Evolutionary conservation across 106 monocot genomes (phyloP).

Genomic region (Acanthochlamys bracteata): DNA sequence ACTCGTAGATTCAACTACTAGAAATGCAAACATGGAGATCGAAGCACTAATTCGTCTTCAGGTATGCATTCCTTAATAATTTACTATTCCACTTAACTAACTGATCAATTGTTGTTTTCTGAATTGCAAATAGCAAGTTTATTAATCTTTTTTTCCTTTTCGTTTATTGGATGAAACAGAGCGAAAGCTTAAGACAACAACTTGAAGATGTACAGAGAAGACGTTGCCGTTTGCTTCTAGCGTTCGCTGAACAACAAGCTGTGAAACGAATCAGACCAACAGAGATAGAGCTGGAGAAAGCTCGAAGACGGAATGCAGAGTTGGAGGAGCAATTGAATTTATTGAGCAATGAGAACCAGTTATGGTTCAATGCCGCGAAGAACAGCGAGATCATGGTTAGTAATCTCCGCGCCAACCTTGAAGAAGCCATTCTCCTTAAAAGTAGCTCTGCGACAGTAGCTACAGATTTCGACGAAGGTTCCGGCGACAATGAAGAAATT

Average conservation of each 20-base stretch:
- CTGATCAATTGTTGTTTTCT: too few species aligned
- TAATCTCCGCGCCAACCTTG: slow-evolving; percentile 32
- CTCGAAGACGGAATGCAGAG: slow-evolving; percentile 22
- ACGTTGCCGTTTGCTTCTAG: neutral
- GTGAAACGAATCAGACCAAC: slow-evolving; percentile 3
- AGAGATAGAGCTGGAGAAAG: slow-evolving; percentile 33
- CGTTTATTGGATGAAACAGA: neutral
- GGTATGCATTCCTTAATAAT: neutral
- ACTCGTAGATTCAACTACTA: neutral
- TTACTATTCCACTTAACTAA: too few species aligned
- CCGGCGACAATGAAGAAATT: neutral
- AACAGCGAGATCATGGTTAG: slow-evolving; percentile 38
- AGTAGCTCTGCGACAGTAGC: neutral
- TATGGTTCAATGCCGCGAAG: slow-evolving; percentile 39
- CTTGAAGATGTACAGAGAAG: slow-evolving; percentile 4
- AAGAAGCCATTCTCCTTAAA: slow-evolving; percentile 32
- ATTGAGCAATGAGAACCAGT: slow-evolving; percentile 31
- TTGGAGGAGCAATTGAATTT: slow-evolving; percentile 38
- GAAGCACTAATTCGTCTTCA: slow-evolving; percentile 1
- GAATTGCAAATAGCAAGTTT: too few species aligned
- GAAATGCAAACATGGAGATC: neutral
- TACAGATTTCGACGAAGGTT: slow-evolving; percentile 29
- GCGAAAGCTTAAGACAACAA: slow-evolving; percentile 1
- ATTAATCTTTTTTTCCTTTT: neutral
- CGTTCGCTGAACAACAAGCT: neutral